Base-by-base conservation (phyloP, 345 rosid genomes). In the Gossypium bickii region DNA sequence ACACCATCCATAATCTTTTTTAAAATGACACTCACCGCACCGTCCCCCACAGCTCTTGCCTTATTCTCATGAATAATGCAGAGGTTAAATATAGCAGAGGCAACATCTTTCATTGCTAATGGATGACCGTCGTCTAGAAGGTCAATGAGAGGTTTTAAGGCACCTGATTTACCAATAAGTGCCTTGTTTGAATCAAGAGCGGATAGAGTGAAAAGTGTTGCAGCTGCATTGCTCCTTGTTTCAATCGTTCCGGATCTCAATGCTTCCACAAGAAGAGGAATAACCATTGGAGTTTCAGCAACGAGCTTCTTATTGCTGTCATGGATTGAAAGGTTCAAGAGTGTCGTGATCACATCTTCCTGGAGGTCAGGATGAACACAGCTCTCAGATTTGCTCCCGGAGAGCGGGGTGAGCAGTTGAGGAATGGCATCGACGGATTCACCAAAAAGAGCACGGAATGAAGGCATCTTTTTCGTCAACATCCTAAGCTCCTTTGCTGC, bases 181-280 rank as follows among this genome's bases (percentile, higher is more conserved):
- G 64, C 75, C 83, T 95, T 95, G 76, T 93, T 95, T 12, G 96
- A 84, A 82, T 95, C 98, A 8, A 91, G 91, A 11, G 99, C 98
- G 3, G 99, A 87, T 25, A 95, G 75, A 12, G 99, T 93, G 75
- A 95, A 95, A 60, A 95, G 82, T 1, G 98, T 86, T 0, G 99
- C 99, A 44, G 99, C 98, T n/a, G 99, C 96, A 75, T 95, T 95
- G 77, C 97, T 87, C 75, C 88, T 91, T 0, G 96, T 90, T 47
- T 89, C 89, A 8, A 93, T 78, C 0, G 89, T 87, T 57, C 90
- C 97, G 4, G 87, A 77, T 76, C 82, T 88, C 76, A 95, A 67
- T 51, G 96, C 93, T 60, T 91, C 89, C 61, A 91, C 82, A 27
- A 95, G 89, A 68, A 89, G 79, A 59, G 96, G 93, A 72, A 95